These are phyloP conservation scores for Tuber borchii DNA, from an alignment of 495 filamentous ascomycete species.

Conservation along the genomic window DNA sequence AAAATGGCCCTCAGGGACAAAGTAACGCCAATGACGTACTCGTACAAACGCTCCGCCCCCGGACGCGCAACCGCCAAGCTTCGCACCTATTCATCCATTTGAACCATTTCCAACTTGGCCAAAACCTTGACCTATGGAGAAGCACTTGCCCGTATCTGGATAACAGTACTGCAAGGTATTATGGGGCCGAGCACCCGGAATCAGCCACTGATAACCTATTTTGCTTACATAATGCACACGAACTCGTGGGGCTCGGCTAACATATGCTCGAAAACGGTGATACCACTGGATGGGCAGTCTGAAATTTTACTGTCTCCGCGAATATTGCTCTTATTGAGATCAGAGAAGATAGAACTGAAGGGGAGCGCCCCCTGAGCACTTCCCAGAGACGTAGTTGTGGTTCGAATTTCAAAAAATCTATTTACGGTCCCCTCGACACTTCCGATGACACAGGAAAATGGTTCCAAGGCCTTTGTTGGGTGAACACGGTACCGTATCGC, in stretches of 20 bases:
- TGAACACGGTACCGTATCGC: not conserved
- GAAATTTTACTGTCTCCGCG: too few species aligned
- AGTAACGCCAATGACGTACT: not conserved
- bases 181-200: too few species aligned
- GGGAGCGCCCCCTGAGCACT: too few species aligned
- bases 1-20: not conserved
- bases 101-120: not conserved
- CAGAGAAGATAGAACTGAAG: too few species aligned
- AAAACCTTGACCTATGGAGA: not conserved
- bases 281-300: too few species aligned
- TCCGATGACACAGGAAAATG: not conserved
- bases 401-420: not conserved
- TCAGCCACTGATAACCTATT: too few species aligned
- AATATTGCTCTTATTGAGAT: too few species aligned
- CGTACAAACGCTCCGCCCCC: not conserved
- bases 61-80: slow-evolving; percentile 1
- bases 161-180: not conserved
- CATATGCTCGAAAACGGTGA: too few species aligned
- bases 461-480: not conserved
- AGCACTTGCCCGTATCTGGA: not conserved
- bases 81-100: not conserved
- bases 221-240: too few species aligned
- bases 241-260: too few species aligned
- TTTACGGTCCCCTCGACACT: not conserved
- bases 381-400: too few species aligned